phyloP scores from a whole-genome alignment of 352 stramenopile genomes.

The Globisporangium nodosum region DNA sequence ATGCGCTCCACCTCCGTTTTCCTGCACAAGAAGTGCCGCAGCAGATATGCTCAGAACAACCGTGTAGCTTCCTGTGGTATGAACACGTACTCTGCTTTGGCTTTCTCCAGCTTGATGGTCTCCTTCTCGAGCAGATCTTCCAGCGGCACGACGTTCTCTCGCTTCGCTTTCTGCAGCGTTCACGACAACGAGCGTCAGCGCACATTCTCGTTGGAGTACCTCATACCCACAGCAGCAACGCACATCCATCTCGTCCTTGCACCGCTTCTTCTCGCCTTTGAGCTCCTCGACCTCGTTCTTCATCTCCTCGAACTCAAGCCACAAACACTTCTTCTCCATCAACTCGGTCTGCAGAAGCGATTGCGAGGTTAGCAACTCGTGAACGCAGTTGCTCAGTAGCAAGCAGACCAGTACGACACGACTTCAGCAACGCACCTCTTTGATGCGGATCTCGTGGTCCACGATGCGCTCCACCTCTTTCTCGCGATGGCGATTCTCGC shows the following conservation, averaged over 20 bases:
- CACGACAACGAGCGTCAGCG: background rate
- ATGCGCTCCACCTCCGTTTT: conserved; percentile 40
- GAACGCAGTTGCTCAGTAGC: background rate
- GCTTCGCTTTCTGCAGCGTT: conserved; percentile 46
- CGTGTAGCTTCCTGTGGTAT: background rate
- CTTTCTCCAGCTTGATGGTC: conserved; percentile 48
- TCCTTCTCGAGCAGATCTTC: conserved; percentile 68
- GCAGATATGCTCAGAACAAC: background rate
- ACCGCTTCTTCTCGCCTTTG: conserved; percentile 61
- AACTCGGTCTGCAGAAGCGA: conserved; percentile 41
- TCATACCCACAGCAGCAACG: background rate
- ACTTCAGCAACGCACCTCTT: conserved; percentile 38
- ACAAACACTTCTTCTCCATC: conserved; percentile 86
- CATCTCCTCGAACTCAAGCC: conserved; percentile 78
- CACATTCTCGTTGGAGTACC: background rate
- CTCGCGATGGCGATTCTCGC: conserved; percentile 72
- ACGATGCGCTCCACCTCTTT: conserved; percentile 83
- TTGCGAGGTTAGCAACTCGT: background rate
- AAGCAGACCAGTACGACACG: background rate
- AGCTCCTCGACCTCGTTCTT: conserved; percentile 63
- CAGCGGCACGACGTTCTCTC: conserved; percentile 56
- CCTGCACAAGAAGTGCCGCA: conserved; percentile 15
- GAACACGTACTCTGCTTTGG: conserved; percentile 47
- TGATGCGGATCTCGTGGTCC: conserved; percentile 69
- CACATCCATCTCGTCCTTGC: conserved; percentile 67